Percentiles rank a stretch among this genome's conserved stretches.
These are phyloP conservation scores for Juncus effusus DNA, from an alignment of 176 grass and related monocot species.

Conservation along the genomic window DNA sequence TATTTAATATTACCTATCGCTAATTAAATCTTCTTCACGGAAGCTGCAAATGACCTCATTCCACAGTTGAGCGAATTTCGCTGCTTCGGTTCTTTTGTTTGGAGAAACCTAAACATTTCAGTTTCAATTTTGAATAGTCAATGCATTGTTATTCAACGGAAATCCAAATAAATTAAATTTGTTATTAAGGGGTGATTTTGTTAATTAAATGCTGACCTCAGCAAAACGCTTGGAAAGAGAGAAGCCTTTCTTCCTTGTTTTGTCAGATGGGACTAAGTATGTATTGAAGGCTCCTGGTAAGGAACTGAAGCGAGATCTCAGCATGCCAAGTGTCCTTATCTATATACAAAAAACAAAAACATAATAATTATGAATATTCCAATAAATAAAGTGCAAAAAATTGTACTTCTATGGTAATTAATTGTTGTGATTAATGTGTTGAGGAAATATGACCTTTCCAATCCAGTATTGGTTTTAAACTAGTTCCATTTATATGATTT, in stretches of 20 bases:
- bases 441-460: not conserved
- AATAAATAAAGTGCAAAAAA: not conserved
- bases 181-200: constrained; percentile 3
- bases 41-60: constrained; percentile 95
- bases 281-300: constrained; percentile 96
- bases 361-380: constrained; percentile 1
- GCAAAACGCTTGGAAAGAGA: constrained; percentile 76
- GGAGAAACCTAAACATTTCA: constrained; percentile 56
- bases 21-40: constrained; percentile 95
- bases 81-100: constrained; percentile 98
- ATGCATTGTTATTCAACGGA: constrained; percentile 19
- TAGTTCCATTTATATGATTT: too few relatives aligned
- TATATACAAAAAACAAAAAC: constrained; percentile 28
- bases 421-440: not conserved
- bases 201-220: constrained; percentile 53
- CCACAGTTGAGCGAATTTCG: constrained; percentile 98
- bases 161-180: too few relatives aligned
- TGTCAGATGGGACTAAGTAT: constrained; percentile 79
- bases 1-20: constrained; percentile 52
- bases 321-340: constrained; percentile 91
- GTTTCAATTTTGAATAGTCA: not conserved
- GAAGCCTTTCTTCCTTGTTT: constrained; percentile 57
- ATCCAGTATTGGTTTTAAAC: not conserved
- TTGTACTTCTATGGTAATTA: not conserved
- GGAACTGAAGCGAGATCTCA: constrained; percentile 93